Base-by-base conservation (phyloP, 768 basidiomycete genomes). In the Trametes villosa region DNA sequence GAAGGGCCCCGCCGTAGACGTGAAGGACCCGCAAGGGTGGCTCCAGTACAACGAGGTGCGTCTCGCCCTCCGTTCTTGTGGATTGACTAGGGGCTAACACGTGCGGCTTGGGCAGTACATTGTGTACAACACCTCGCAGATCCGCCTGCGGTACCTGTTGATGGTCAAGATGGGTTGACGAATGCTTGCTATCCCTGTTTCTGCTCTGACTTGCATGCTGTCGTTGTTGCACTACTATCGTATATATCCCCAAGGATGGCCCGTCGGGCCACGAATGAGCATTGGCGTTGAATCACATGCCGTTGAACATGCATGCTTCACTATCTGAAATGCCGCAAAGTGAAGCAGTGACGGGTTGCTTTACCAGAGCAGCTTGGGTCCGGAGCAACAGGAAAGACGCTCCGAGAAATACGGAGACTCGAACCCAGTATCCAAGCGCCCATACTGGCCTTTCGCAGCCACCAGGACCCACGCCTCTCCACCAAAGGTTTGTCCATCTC, bases 31-130 rank as follows among this genome's bases (percentile, higher is more conserved):
- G 7, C 68, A 69, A 26, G 68, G 60, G 9, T 74, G 67, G 60
- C 66, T 86, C 34, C 78, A 81, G 63, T 85, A 86, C 72, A 85
- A 85, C 64, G 84, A 86, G 78, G 85, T 86, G 44, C 34, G 77
- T 17, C 31, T 20, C 2, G 29, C 18, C 4, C 53, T 29, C 5
- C 29, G 40, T 4, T 30, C 11, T n/a, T 9, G 12, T 20, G 22
- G 20, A 50, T 15, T 24, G 2, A 2, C n/a, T 46, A 22, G 46
- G 27, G 18, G 33, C 42, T 48, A 9, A 34, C 33, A 18, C n/a
- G 26, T 24, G n/a, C 18, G 31, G 30, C 48, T 38, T 52, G 20
- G 29, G 45, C 62, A 87, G 83, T 86, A 86, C 64, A 87, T 87
- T 64, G 84, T 86, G 56, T 87, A 87, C 67, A 76, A 84, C 60